phyloP scores from a whole-genome alignment of 768 basidiomycete genomes.

The Auricularia sp. region DNA sequence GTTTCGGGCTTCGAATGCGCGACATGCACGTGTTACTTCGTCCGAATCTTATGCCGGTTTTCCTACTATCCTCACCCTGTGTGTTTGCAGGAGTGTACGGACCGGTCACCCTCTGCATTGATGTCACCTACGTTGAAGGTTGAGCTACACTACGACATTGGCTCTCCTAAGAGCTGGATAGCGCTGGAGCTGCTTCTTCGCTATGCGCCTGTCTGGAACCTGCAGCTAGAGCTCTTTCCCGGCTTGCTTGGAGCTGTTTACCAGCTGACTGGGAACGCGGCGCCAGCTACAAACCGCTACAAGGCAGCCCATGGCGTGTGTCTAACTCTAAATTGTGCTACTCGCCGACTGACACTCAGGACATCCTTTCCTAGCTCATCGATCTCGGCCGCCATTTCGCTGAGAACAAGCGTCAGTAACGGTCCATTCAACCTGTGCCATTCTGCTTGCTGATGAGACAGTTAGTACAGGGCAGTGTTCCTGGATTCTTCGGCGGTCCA shows the following conservation, averaged over 20 bases:
- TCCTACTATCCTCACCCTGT: too few relatives aligned
- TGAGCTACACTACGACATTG: slow-evolving; percentile 2
- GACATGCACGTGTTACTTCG: too few relatives aligned
- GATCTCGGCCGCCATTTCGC: neutral
- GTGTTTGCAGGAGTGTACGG: too few relatives aligned
- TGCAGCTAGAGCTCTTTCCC: neutral
- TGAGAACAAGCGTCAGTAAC: neutral
- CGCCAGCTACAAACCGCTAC: neutral
- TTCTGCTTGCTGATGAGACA: neutral
- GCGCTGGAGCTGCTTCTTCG: slow-evolving; percentile 5
- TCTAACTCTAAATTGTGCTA: too few relatives aligned
- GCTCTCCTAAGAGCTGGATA: slow-evolving; percentile 3
- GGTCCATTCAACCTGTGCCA: neutral
- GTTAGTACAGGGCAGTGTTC: neutral
- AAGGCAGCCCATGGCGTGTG: neutral
- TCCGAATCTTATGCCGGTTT: too few relatives aligned
- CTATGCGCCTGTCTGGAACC: slow-evolving; percentile 4
- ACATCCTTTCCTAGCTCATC: neutral
- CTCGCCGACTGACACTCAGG: neutral
- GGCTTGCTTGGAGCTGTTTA: neutral
- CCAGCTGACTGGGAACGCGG: slow-evolving; percentile 1
- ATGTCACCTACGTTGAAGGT: neutral
- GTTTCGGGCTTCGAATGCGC: too few relatives aligned
- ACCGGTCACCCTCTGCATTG: neutral
- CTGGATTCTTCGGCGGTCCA: neutral